phyloP scores from a whole-genome alignment of 768 basidiomycete species.

The Mycena latifolia region DNA sequence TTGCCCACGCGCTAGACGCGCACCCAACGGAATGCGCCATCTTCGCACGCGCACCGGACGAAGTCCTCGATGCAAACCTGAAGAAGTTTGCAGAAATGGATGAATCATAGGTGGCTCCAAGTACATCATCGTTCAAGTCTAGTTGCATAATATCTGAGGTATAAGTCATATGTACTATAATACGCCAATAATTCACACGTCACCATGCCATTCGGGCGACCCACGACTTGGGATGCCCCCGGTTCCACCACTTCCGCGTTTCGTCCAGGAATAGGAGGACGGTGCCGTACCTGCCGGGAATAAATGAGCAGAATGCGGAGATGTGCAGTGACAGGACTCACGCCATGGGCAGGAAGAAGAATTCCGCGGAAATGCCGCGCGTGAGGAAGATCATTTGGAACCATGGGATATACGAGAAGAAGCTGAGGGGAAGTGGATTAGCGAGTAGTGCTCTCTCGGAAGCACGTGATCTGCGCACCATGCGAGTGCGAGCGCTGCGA shows the following conservation, averaged over 20 bases:
- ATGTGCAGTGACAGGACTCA: slow-evolving; percentile 42
- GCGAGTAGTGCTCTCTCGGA: no score
- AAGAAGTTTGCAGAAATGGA: no score
- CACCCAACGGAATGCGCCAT: slow-evolving; percentile 18
- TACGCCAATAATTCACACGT: not conserved
- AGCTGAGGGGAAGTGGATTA: slow-evolving; percentile 41
- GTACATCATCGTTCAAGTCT: no score
- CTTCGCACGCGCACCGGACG: not conserved
- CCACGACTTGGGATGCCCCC: slow-evolving; percentile 32
- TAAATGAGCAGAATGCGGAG: not conserved
- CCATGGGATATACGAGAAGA: slow-evolving; percentile 56
- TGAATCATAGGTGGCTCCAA: no score
- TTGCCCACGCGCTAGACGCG: slow-evolving; percentile 2
- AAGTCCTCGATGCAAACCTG: no score
- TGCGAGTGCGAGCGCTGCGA: slow-evolving; percentile 56
- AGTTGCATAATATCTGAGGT: no score
- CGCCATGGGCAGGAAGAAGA: slow-evolving; percentile 65
- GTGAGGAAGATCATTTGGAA: slow-evolving; percentile 67
- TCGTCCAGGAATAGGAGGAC: slow-evolving; percentile 34
- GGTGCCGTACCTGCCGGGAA: slow-evolving; percentile 16
- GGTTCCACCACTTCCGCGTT: slow-evolving; percentile 36
- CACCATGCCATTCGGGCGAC: slow-evolving; percentile 37
- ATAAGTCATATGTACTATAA: no score
- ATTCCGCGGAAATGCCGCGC: slow-evolving; percentile 54
- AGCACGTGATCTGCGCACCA: no score